These are phyloP conservation scores for Forsythia viridissima DNA, from an alignment of 257 asterid species.

Conservation along the genomic window DNA sequence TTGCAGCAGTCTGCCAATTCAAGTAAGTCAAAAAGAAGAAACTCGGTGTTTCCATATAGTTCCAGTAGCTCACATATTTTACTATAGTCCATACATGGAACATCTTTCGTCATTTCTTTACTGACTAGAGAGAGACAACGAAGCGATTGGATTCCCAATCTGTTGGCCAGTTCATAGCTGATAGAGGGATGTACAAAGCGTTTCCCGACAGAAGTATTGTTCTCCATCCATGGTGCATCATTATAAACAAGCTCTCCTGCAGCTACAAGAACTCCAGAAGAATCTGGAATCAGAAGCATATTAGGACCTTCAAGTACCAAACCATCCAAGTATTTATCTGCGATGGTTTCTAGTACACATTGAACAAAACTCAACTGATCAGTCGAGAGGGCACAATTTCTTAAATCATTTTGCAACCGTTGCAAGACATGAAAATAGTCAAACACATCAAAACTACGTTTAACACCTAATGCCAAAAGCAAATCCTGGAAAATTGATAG, in stretches of 20 bases:
- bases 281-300: conserved; percentile 73
- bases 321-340: conserved; percentile 59
- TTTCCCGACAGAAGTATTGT: conserved; percentile 61
- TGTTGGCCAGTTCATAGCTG: conserved; percentile 73
- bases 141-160: conserved; percentile 85
- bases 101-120: conserved; percentile 84
- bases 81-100: conserved; percentile 89
- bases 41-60: conserved; percentile 67
- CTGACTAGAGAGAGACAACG: conserved; percentile 84
- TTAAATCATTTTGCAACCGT: conserved; percentile 68
- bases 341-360: conserved; percentile 78
- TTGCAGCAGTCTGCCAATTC: conserved; percentile 98
- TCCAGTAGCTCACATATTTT: conserved; percentile 75
- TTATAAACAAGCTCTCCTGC: conserved; percentile 82
- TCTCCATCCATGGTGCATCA: conserved; percentile 97
- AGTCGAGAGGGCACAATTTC: conserved; percentile 57
- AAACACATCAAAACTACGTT: conserved; percentile 65
- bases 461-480: conserved; percentile 87
- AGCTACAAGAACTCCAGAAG: conserved; percentile 71
- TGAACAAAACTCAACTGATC: conserved; percentile 86
- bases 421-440: conserved; percentile 72
- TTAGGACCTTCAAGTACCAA: conserved; percentile 44
- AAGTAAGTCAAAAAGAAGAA: conserved; percentile 86
- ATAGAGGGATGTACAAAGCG: conserved; percentile 75
- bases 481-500: conserved; percentile 74